Evolutionary conservation across 1,284 basidiomycete species (phyloP), one percentile per base, ranked within the genome.

Genomic region (Leccinum solheimii): DNA sequence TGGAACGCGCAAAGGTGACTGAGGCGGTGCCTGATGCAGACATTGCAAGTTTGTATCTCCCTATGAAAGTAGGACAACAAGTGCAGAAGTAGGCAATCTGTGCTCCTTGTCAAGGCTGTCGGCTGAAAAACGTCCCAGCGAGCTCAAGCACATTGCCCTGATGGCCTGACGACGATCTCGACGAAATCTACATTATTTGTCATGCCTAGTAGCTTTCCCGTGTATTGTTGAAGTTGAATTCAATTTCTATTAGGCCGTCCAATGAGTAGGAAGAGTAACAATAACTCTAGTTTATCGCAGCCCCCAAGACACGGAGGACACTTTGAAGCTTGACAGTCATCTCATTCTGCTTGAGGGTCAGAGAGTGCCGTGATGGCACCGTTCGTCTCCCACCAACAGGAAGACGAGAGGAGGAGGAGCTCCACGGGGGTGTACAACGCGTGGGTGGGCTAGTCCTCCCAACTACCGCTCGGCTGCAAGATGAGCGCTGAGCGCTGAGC

Each of bases 1-100:
- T 75, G 11, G 75, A 77, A 7, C 81, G 79, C 32, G 82, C 84
- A 2, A 73, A 74, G 36, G 66, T 70, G 13, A 59, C 86, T n/a
- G 70, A 78, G 1, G 72, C 77, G 30, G 69, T 78, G 9, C 65
- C 76, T 38, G 77, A 78, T 27, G 66, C 75, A 3, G 79, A 80
- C 3, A 71, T 75, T 62, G 73, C 80, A 45, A 77, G 80, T 48
- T 80, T 83, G 13, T 95, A 95, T 68, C 82, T 86, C 58, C 81
- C 83, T 2, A 90, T 95, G 86, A 90, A 92, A 70, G 94, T 94
- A 51, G 93, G 93, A 9, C 84, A 91, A 69, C 92, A 94, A 69
- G 92, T 95, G 21, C 85, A 88, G 69, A 88, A 87, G 93, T 94
- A 68, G 72, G 88, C 77, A 1, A 19, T 55, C 7, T 45, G 43